Evolutionary conservation across 495 filamentous ascomycete genomes (phyloP).

Genomic region (Trichocladium uniseriatum): DNA sequence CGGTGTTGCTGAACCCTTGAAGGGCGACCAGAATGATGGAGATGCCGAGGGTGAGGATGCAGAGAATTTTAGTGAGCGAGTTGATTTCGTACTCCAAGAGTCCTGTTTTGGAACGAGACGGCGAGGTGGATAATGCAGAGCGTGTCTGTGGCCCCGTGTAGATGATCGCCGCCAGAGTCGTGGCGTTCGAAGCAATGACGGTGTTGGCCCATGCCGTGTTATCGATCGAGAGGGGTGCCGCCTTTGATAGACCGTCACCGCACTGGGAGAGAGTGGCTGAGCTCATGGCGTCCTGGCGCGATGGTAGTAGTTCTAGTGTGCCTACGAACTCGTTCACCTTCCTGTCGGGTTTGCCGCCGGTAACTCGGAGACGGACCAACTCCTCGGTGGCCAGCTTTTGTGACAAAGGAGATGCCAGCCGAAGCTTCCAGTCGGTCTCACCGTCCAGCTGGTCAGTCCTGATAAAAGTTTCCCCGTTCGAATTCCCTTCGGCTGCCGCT

Average conservation of each 20-base stretch:
- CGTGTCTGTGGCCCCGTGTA: constrained; percentile 95
- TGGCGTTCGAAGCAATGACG: constrained; percentile 84
- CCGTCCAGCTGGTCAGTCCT: constrained; percentile 96
- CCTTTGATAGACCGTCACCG: constrained; percentile 29
- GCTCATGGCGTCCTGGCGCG: constrained; percentile 30
- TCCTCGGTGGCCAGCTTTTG: constrained; percentile 61
- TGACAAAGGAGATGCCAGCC: constrained; percentile 73
- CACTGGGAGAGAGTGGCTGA: constrained; percentile 20
- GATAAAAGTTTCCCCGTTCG: constrained; percentile 85
- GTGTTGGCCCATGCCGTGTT: constrained; percentile 99
- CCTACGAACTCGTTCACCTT: constrained; percentile 92
- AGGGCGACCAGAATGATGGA: constrained; percentile 85
- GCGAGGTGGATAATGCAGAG: constrained; percentile 84
- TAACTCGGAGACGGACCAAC: constrained; percentile 64
- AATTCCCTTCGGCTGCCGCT: constrained; percentile 19
- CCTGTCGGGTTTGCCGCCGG: constrained; percentile 78
- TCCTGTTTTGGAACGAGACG: constrained; percentile 85
- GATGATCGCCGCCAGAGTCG: constrained; percentile 76
- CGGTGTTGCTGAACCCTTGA: constrained; percentile 63
- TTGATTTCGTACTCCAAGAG: constrained; percentile 95
- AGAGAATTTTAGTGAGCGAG: constrained; percentile 94
- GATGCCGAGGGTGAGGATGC: constrained; percentile 72
- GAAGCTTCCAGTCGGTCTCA: constrained; percentile 98
- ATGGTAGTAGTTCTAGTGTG: constrained; percentile 56
- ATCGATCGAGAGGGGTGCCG: constrained; percentile 77